phyloP scores from a whole-genome alignment of 1,284 basidiomycete genomes.

The Microbotryum lychnidis-dioicae region DNA sequence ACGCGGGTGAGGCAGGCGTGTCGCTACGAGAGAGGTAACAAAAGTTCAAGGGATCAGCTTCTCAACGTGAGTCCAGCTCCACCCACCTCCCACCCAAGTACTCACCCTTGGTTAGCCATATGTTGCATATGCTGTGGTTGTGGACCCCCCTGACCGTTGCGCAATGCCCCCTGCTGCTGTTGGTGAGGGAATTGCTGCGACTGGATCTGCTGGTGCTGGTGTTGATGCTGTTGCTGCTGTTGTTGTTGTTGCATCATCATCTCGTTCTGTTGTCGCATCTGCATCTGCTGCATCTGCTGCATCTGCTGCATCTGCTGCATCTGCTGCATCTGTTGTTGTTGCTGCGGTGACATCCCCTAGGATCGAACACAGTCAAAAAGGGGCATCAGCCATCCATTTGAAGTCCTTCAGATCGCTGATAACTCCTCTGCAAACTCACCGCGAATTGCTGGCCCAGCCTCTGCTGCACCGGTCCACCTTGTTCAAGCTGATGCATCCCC shows the following conservation, averaged over 20 bases:
- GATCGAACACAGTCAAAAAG: not conserved
- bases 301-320: slow-evolving; percentile 17
- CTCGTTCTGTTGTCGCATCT: slow-evolving; percentile 10
- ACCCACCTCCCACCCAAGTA: not conserved
- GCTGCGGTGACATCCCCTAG: slow-evolving; percentile 3
- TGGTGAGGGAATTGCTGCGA: not conserved
- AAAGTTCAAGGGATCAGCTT: not conserved
- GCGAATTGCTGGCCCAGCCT: slow-evolving; percentile 1
- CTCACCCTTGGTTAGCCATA: slow-evolving; percentile 12
- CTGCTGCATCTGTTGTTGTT: slow-evolving; percentile 9
- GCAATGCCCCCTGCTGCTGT: not conserved
- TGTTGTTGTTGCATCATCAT: slow-evolving; percentile 11
- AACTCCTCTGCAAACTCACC: slow-evolving; percentile 2
- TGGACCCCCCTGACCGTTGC: not conserved
- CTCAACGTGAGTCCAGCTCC: too few species aligned
- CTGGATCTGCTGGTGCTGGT: not conserved
- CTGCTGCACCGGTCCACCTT: slow-evolving; percentile 9
- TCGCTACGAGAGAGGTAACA: slow-evolving; percentile 2
- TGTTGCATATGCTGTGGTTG: slow-evolving; percentile 4
- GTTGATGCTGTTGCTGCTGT: slow-evolving; percentile 8
- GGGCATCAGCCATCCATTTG: not conserved
- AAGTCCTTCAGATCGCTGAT: not conserved
- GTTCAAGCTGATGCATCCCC: too few species aligned
- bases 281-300: slow-evolving; percentile 18
- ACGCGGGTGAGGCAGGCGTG: slow-evolving; percentile 25